Conservation (phyloP, 2,329 filamentous ascomycete genomes). For the Lasiodiplodia sp. region DNA sequence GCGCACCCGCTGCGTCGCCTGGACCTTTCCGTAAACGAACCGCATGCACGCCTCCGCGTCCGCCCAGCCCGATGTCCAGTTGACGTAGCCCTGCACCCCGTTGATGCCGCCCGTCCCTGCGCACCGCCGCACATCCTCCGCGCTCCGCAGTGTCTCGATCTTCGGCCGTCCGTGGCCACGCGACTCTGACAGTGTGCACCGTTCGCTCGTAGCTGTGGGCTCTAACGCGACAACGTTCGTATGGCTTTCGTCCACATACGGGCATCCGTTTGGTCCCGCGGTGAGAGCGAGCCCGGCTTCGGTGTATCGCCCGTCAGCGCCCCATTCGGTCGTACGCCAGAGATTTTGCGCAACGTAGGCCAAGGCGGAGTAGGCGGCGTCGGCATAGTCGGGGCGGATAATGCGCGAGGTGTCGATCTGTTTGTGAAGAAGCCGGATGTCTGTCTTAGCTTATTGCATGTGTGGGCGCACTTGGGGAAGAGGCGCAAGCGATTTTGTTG, state of each 20-base stretch:
- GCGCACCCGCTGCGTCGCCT: slow-evolving; percentile 60
- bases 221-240: slow-evolving; percentile 45
- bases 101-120: slow-evolving; percentile 53
- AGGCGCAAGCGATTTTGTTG: neutral
- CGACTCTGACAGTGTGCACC: slow-evolving; percentile 36
- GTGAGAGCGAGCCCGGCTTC: slow-evolving; percentile 74
- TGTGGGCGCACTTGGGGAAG: slow-evolving; percentile 8
- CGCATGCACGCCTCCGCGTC: slow-evolving; percentile 75
- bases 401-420: slow-evolving; percentile 67
- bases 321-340: slow-evolving; percentile 69
- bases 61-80: slow-evolving; percentile 79
- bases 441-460: slow-evolving; percentile 2
- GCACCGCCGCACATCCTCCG: slow-evolving; percentile 48
- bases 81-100: slow-evolving; percentile 75
- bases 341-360: slow-evolving; percentile 72
- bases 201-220: slow-evolving; percentile 4
- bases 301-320: slow-evolving; percentile 70
- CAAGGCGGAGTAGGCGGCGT: slow-evolving; percentile 76
- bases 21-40: slow-evolving; percentile 65
- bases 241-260: slow-evolving; percentile 48
- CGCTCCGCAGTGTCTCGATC: slow-evolving; percentile 48
- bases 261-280: slow-evolving; percentile 58
- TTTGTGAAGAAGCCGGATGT: neutral
- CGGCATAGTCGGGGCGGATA: slow-evolving; percentile 79
- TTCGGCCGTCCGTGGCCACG: slow-evolving; percentile 16